These are phyloP conservation scores for Salix arbutifolia DNA, from an alignment of 345 rosid species.

Conservation along the genomic window DNA sequence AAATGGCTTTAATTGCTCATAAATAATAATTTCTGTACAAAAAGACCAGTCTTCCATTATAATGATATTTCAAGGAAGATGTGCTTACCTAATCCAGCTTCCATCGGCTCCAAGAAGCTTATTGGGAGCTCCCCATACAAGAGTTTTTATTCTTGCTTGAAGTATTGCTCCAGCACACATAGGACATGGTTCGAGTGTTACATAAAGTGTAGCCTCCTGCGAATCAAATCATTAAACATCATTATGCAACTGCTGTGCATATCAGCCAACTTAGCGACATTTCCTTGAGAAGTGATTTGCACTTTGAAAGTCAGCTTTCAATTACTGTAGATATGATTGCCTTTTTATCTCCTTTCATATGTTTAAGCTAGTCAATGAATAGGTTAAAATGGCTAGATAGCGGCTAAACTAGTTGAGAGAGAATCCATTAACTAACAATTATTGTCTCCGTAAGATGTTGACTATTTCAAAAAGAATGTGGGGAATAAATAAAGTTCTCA, in stretches of 20 bases:
- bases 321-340: not conserved
- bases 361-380: no score
- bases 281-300: not conserved
- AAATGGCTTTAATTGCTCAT: not conserved
- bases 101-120: slow-evolving; percentile 99
- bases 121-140: slow-evolving; percentile 99
- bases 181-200: slow-evolving; percentile 93
- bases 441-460: not conserved
- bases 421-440: not conserved
- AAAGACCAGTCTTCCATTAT: not conserved
- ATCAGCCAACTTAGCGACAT: not conserved
- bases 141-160: slow-evolving; percentile 81
- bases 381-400: not conserved
- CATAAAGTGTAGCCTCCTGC: slow-evolving; percentile 82
- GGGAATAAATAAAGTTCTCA: not conserved
- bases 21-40: not conserved
- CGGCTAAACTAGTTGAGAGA: not conserved
- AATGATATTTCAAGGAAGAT: not conserved
- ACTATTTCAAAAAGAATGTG: not conserved
- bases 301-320: not conserved
- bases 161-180: slow-evolving; percentile 99
- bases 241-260: not conserved
- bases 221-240: not conserved
- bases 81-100: slow-evolving; percentile 78
- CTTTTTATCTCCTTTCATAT: not conserved